Evolutionary conservation across 257 asterid genomes (phyloP).

Genomic region (Anisodus tanguticus): DNA sequence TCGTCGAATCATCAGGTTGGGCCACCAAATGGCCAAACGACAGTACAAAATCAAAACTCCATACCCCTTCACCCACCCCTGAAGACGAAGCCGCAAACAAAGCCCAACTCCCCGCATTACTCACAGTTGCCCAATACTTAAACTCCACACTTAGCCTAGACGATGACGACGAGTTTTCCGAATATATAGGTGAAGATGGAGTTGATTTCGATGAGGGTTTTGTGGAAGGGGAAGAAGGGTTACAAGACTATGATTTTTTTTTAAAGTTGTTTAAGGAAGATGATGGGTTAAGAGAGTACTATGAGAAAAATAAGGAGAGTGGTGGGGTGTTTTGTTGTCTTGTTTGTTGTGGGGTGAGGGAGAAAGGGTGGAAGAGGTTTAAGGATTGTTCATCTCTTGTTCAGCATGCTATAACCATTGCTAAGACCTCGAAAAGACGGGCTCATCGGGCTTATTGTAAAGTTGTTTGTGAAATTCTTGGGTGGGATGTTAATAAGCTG

Average conservation of each 20-base stretch:
- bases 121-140: conserved; percentile 43
- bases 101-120: conserved; percentile 60
- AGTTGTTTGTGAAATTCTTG: conserved; percentile 72
- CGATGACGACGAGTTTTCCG: conserved; percentile 41
- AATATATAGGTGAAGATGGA: conserved; percentile 43
- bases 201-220: conserved; percentile 51
- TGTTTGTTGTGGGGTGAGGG: conserved; percentile 68
- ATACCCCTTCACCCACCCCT: conserved; percentile 41
- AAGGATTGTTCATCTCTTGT: conserved; percentile 72
- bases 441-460: conserved; percentile 73
- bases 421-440: conserved; percentile 55
- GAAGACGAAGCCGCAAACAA: conserved; percentile 43
- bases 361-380: conserved; percentile 57
- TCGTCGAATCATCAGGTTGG: conserved; percentile 41
- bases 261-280: conserved; percentile 57
- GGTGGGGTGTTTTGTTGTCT: conserved; percentile 79
- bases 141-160: conserved; percentile 26
- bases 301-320: conserved; percentile 49
- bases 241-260: conserved; percentile 45
- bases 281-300: conserved; percentile 50
- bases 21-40: conserved; percentile 43
- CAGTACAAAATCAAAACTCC: conserved; percentile 28
- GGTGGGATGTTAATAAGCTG: conserved; percentile 75
- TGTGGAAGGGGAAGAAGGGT: conserved; percentile 28
- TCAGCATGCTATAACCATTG: conserved; percentile 60